A percentile compares a stretch with the other conserved stretches of the same genome.
phyloP scores from a whole-genome alignment of 495 filamentous ascomycete genomes.

The Annulohypoxylon stygium region DNA sequence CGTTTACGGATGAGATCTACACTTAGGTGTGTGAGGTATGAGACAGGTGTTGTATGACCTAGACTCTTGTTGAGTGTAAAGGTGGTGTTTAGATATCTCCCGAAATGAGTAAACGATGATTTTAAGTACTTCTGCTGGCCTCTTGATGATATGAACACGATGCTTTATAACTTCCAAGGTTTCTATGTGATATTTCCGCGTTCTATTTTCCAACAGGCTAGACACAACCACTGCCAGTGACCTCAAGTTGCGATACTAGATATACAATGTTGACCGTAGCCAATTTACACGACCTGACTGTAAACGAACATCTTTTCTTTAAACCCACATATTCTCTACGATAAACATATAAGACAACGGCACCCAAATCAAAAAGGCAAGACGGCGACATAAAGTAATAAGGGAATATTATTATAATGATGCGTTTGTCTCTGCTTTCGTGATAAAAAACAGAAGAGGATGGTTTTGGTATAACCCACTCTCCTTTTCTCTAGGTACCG shows the following conservation, averaged over 20 bases:
- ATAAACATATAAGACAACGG: not conserved
- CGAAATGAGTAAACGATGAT: not conserved
- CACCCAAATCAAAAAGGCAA: not conserved
- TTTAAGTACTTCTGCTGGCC: not conserved
- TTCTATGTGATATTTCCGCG: not conserved
- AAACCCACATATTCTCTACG: not conserved
- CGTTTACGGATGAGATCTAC: constrained; percentile 85
- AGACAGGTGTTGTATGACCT: not conserved
- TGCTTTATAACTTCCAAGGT: not conserved
- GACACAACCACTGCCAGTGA: not conserved
- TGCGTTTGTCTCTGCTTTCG: constrained; percentile 41
- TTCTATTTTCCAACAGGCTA: not conserved
- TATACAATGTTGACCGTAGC: not conserved
- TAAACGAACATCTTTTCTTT: not conserved
- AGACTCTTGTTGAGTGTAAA: not conserved
- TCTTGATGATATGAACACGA: not conserved
- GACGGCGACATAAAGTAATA: constrained; percentile 28
- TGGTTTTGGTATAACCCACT: constrained; percentile 36
- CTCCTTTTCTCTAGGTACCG: constrained; percentile 21
- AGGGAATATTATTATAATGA: constrained; percentile 48
- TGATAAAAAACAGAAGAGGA: constrained; percentile 30
- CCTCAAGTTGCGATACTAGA: not conserved
- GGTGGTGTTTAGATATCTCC: not conserved
- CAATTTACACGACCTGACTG: not conserved
- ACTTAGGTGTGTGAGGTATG: constrained; percentile 62